phyloP scores from a whole-genome alignment of 2,329 filamentous ascomycete species.

The Colletotrichum kahawae region DNA sequence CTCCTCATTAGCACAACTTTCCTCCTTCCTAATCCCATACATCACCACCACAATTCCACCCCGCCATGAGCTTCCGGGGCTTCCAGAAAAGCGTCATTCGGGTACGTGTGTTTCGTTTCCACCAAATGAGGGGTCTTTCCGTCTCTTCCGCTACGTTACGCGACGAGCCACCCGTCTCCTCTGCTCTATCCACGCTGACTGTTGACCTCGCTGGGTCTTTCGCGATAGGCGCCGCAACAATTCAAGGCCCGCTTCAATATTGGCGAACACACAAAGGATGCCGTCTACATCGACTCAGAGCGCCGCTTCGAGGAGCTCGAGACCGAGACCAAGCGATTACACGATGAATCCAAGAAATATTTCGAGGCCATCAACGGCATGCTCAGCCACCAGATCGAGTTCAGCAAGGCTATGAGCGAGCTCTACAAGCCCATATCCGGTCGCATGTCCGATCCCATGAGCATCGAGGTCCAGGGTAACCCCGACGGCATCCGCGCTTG shows the following conservation, averaged over 20 bases:
- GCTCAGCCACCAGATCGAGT: conserved; percentile 97
- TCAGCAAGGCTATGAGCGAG: conserved; percentile 93
- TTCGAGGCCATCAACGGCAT: conserved; percentile 98
- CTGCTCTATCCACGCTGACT: background rate
- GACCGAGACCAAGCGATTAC: conserved; percentile 92
- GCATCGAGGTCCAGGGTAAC: conserved; percentile 82
- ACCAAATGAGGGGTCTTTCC: conserved; percentile 20
- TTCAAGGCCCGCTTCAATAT: conserved; percentile 94
- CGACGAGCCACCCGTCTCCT: conserved; percentile 2
- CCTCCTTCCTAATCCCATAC: background rate
- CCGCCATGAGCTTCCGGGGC: conserved; percentile 92
- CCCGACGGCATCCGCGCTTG: conserved; percentile 92
- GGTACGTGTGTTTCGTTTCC: conserved; percentile 54
- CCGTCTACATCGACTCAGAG: conserved; percentile 93
- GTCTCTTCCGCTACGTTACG: background rate
- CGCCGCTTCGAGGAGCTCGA: conserved; percentile 93
- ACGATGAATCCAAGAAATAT: conserved; percentile 97
- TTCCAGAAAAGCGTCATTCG: conserved; percentile 88
- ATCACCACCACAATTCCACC: conserved; percentile 15
- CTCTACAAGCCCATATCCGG: conserved; percentile 99
- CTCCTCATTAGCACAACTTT: conserved; percentile 6
- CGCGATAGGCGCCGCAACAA: conserved; percentile 78
- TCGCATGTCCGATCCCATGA: conserved; percentile 90
- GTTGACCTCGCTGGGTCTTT: background rate
- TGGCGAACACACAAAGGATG: conserved; percentile 93